phyloP scores from a whole-genome alignment of 1,284 basidiomycete genomes.

The Ceratobasidium sp. region DNA sequence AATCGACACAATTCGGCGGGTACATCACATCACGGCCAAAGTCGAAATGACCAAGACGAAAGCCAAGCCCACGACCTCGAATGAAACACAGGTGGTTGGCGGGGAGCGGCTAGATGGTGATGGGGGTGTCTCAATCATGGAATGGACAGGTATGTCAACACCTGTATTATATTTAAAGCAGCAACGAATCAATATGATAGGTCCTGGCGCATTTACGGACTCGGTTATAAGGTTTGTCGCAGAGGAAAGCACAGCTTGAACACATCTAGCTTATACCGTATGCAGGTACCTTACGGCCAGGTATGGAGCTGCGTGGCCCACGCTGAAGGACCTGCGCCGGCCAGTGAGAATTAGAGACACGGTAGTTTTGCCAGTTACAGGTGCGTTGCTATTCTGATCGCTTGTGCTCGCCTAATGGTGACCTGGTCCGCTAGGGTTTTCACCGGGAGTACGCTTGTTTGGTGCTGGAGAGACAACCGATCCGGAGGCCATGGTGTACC shows the following conservation, averaged over 20 bases:
- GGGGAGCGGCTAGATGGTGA: constrained; percentile 38
- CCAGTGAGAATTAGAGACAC: constrained; percentile 54
- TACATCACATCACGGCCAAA: constrained; percentile 50
- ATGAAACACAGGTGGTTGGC: constrained; percentile 43
- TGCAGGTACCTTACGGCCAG: constrained; percentile 51
- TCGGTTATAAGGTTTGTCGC: constrained; percentile 49
- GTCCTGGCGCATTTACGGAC: constrained; percentile 50
- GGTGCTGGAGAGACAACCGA: constrained; percentile 41
- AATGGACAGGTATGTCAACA: constrained; percentile 52
- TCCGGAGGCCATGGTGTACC: constrained; percentile 46
- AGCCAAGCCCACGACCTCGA: background rate
- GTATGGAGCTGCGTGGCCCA: constrained; percentile 53
- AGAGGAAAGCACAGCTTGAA: background rate
- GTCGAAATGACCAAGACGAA: constrained; percentile 19
- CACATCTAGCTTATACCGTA: background rate
- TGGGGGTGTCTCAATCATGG: constrained; percentile 51
- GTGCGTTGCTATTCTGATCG: constrained; percentile 36
- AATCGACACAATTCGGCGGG: constrained; percentile 52
- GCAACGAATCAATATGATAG: constrained; percentile 4
- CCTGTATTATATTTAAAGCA: background rate
- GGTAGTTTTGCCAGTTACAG: constrained; percentile 51
- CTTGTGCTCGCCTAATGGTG: background rate
- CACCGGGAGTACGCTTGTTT: constrained; percentile 46
- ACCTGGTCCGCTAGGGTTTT: constrained; percentile 42
- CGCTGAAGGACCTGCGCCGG: constrained; percentile 50